Percentiles rank a stretch among this genome's conserved stretches.
These are phyloP conservation scores for Williopsis jadinii DNA, from an alignment of 1,139 yeast genomes.

Conservation along the genomic window DNA sequence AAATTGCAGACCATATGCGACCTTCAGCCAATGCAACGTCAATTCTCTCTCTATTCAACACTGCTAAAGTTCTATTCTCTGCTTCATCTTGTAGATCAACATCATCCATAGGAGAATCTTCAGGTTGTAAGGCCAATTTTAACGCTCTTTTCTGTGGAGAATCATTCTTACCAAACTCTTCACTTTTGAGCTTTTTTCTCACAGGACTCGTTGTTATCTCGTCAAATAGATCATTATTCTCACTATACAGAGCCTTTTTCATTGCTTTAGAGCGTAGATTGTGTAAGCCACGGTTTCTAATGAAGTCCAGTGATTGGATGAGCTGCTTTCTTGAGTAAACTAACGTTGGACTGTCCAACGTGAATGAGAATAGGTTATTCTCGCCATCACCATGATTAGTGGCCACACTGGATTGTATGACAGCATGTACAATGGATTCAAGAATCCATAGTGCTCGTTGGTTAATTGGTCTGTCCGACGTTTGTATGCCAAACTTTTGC, in stretches of 20 bases:
- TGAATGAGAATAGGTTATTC: slow-evolving; percentile 2
- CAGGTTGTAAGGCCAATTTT: slow-evolving; percentile 5
- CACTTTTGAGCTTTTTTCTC: not conserved
- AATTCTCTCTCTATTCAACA: slow-evolving; percentile 17
- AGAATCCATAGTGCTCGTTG: slow-evolving; percentile 14
- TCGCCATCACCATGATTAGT: not conserved
- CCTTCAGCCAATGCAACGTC: slow-evolving; percentile 15
- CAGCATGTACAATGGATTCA: slow-evolving; percentile 7
- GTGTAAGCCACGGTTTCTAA: slow-evolving; percentile 4
- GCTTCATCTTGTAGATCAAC: slow-evolving; percentile 2
- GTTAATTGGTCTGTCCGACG: slow-evolving; percentile 11
- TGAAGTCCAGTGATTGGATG: slow-evolving; percentile 9
- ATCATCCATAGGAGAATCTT: not conserved
- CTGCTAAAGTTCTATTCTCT: slow-evolving; percentile 12
- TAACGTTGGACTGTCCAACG: slow-evolving; percentile 6
- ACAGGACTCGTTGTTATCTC: not conserved
- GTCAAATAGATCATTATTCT: slow-evolving; percentile 1
- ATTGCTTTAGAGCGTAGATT: slow-evolving; percentile 8
- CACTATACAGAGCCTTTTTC: slow-evolving; percentile 8
- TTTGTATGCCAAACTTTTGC: slow-evolving; percentile 2
- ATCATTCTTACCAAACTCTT: slow-evolving; percentile 1
- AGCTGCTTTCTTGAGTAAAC: slow-evolving; percentile 5
- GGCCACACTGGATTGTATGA: slow-evolving; percentile 1
- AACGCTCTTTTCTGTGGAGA: slow-evolving; percentile 20
- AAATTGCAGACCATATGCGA: slow-evolving; percentile 15